Evolutionary conservation across 345 rosid species (phyloP).

Genomic region (Rhodomyrtus tomentosa): DNA sequence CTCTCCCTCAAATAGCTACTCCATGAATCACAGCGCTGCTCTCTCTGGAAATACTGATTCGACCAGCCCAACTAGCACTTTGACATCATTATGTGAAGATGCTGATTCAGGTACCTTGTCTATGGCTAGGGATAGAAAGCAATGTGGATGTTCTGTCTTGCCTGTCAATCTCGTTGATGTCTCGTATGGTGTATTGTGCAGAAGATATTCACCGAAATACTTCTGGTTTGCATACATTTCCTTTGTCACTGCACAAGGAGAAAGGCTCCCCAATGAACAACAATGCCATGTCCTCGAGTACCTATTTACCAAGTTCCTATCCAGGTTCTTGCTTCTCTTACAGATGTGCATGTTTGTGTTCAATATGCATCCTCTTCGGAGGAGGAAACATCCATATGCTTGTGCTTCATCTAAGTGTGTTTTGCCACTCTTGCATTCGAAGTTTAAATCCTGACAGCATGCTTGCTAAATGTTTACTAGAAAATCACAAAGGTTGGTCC

Average conservation of each 20-base stretch:
- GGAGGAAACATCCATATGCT: not conserved
- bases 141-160: not conserved
- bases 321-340: slow-evolving; percentile 10
- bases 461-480: slow-evolving; percentile 13
- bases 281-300: slow-evolving; percentile 10
- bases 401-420: not conserved
- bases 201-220: slow-evolving; percentile 59
- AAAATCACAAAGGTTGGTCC: slow-evolving; percentile 20
- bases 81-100: slow-evolving; percentile 71
- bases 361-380: not conserved
- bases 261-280: slow-evolving; percentile 13
- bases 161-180: not conserved
- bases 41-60: slow-evolving; percentile 61
- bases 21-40: slow-evolving; percentile 18
- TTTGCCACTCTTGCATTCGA: not conserved
- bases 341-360: not conserved
- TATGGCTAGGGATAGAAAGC: not conserved
- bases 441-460: not conserved
- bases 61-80: slow-evolving; percentile 66
- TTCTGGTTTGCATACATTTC: slow-evolving; percentile 20
- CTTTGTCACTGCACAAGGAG: slow-evolving; percentile 28
- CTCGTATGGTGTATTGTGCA: slow-evolving; percentile 23
- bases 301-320: slow-evolving; percentile 9
- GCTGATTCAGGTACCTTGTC: slow-evolving; percentile 63
- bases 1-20: slow-evolving; percentile 23